Conservation (phyloP, 352 stramenopile genomes). For the Phytophthora kernoviae region DNA sequence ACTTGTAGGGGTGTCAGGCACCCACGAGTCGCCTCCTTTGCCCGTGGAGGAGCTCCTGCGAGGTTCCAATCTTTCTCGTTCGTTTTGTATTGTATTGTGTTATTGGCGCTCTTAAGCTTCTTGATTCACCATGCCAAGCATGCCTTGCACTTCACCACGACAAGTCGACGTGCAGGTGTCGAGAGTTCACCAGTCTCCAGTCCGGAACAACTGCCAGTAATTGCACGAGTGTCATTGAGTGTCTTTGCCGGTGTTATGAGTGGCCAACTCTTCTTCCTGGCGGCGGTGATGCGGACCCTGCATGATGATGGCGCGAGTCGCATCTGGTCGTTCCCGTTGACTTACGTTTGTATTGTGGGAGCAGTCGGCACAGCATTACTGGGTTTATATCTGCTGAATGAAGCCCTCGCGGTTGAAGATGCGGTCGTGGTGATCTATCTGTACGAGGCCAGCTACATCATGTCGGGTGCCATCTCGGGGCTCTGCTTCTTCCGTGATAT, state of each 20-base stretch:
- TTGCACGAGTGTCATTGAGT: conserved; percentile 60
- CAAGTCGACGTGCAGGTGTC: conserved; percentile 30
- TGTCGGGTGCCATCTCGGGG: conserved; percentile 71
- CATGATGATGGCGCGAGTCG: conserved; percentile 54
- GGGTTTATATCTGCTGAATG: conserved; percentile 77
- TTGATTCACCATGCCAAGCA: conserved; percentile 61
- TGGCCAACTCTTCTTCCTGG: conserved; percentile 82
- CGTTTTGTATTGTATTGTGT: conserved; percentile 54
- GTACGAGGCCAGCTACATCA: conserved; percentile 84
- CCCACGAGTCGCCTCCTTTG: conserved; percentile 62
- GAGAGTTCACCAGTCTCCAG: conserved; percentile 27
- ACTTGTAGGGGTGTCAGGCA: conserved; percentile 72
- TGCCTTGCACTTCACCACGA: conserved; percentile 56
- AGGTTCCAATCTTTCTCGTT: conserved; percentile 72
- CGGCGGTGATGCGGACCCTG: conserved; percentile 63
- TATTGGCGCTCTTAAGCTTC: conserved; percentile 49
- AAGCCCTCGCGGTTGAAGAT: conserved; percentile 81
- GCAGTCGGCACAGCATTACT: conserved; percentile 67
- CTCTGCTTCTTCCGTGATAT: conserved; percentile 87
- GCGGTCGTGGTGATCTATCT: conserved; percentile 84
- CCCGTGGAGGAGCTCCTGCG: conserved; percentile 58
- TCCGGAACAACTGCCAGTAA: conserved; percentile 32
- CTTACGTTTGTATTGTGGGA: conserved; percentile 69
- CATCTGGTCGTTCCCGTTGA: conserved; percentile 63
- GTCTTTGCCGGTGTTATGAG: conserved; percentile 74